Conservation (phyloP, 108 stramenopile species). For the Schizochytrium sp. region DNA sequence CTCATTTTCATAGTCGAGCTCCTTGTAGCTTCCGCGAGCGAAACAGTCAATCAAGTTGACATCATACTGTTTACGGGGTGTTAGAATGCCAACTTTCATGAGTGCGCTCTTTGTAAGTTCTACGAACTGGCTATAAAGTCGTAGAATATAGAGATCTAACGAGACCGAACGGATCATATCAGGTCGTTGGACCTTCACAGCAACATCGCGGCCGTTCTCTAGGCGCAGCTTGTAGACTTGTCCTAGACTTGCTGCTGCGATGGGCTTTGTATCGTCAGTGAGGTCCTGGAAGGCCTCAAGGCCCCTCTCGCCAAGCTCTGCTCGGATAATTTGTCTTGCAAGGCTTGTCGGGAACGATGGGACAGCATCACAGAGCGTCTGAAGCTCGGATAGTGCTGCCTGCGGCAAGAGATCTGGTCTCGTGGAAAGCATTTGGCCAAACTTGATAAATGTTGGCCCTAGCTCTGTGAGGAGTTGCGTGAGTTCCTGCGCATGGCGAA, state of each 20-base stretch:
- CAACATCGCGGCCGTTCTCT: slow-evolving; percentile 84
- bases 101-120: slow-evolving; percentile 83
- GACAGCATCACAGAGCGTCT: slow-evolving; percentile 91
- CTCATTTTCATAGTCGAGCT: slow-evolving; percentile 80
- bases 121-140: slow-evolving; percentile 87
- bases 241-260: slow-evolving; percentile 86
- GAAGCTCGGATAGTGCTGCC: slow-evolving; percentile 85
- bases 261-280: slow-evolving; percentile 67
- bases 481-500: slow-evolving; percentile 71
- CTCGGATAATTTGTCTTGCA: slow-evolving; percentile 79
- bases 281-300: slow-evolving; percentile 64
- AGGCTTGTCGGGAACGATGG: slow-evolving; percentile 84
- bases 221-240: slow-evolving; percentile 86
- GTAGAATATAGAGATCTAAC: slow-evolving; percentile 84
- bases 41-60: slow-evolving; percentile 60
- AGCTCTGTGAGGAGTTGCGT: slow-evolving; percentile 82
- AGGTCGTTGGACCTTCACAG: slow-evolving; percentile 90
- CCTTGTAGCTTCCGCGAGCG: slow-evolving; percentile 61
- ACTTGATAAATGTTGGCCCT: slow-evolving; percentile 94
- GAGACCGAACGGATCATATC: slow-evolving; percentile 82
- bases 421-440: slow-evolving; percentile 88
- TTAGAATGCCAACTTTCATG: slow-evolving; percentile 23
- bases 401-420: slow-evolving; percentile 92
- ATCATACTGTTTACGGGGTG: slow-evolving; percentile 57
- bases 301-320: slow-evolving; percentile 72